A percentile compares a stretch with the other conserved stretches of the same genome.
phyloP scores from a whole-genome alignment of 1,139 yeast genomes.

The Kazachstania sp. region DNA sequence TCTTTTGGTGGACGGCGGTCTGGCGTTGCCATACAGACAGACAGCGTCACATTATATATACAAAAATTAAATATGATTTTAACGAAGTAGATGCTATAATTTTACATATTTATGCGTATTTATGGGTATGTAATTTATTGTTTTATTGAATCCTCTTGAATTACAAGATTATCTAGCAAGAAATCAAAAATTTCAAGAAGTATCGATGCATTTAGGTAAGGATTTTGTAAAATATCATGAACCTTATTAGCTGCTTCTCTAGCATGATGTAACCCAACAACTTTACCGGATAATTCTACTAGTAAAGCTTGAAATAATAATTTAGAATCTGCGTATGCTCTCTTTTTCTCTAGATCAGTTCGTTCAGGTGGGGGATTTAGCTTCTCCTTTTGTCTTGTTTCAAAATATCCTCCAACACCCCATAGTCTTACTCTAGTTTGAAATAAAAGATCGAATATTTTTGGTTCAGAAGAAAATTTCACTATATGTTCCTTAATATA shows the following conservation, averaged over 20 bases:
- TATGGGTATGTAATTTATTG: background rate
- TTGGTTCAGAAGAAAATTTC: slow-evolving; percentile 41
- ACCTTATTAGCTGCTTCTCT: slow-evolving; percentile 51
- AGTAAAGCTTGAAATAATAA: slow-evolving; percentile 49
- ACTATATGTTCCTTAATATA: slow-evolving; percentile 47
- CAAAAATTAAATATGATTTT: too few species aligned
- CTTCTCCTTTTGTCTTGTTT: slow-evolving; percentile 27
- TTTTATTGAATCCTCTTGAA: background rate
- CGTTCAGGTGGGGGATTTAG: slow-evolving; percentile 24
- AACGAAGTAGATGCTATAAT: too few species aligned
- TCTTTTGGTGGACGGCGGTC: too few species aligned
- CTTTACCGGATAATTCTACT: slow-evolving; percentile 58
- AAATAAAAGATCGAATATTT: slow-evolving; percentile 40
- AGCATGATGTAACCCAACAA: slow-evolving; percentile 65
- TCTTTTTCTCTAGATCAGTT: slow-evolving; percentile 43
- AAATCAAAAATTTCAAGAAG: slow-evolving; percentile 42
- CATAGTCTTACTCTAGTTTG: slow-evolving; percentile 46
- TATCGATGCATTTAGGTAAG: slow-evolving; percentile 57
- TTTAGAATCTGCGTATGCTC: slow-evolving; percentile 52
- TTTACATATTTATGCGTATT: background rate
- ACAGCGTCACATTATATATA: too few species aligned
- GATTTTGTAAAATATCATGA: slow-evolving; percentile 68
- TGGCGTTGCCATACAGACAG: too few species aligned
- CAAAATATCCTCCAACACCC: slow-evolving; percentile 34
- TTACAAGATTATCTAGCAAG: slow-evolving; percentile 3